Evolutionary conservation across 2,329 filamentous ascomycete genomes (phyloP), one percentile per base, ranked within the genome.

Genomic region (Colletotrichum echinochloae): DNA sequence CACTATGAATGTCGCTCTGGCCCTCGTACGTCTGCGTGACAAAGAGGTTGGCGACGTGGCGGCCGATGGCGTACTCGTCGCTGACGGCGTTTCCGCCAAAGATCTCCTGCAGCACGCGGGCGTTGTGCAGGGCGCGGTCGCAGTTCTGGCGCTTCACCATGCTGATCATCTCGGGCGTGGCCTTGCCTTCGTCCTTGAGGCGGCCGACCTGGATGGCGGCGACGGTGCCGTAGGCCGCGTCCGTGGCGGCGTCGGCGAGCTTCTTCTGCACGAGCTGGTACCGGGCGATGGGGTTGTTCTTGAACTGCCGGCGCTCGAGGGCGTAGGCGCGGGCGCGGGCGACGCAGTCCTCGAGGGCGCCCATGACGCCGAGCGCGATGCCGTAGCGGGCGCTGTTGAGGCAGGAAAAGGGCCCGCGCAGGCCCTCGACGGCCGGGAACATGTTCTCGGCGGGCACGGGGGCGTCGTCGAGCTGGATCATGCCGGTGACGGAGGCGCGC

Each of bases 181-280:
- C 90, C 81, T 94, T 93, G 73, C 95, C 95, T 79, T 94, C 90
- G 76, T 98, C 95, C 87, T 98, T 98, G 68, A 98, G 88, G 72
- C 95, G 87, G 62, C 94, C 95, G 44, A 98, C 95, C 82, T 99
- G 96, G 68, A 94, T 90, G 9, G 94, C 92, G 8, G 96, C 96
- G 65, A 97, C 84, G n/a, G 94, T 93, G 52, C 96, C 96, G 78
- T 93, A 98, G 1, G 95, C 92, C 2, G 93, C 94, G 80, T 99
- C 96, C 0, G 95, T 98, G 5, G 89, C 86, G 1, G 96, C 96
- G 80, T 99, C 96, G 0, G 95, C 92, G 72, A 99, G 86, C 85
- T 99, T 99, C 89, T 98, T 98, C 86, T 99, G 96, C 62, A 99
- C 89, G 18, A 99, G 90, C 84, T 99, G 96, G 79, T 99, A 99